Percentiles rank a stretch among this genome's conserved stretches.
Conservation (phyloP, 164 flowering plant species). For the Chimonanthus salicifolius region DNA sequence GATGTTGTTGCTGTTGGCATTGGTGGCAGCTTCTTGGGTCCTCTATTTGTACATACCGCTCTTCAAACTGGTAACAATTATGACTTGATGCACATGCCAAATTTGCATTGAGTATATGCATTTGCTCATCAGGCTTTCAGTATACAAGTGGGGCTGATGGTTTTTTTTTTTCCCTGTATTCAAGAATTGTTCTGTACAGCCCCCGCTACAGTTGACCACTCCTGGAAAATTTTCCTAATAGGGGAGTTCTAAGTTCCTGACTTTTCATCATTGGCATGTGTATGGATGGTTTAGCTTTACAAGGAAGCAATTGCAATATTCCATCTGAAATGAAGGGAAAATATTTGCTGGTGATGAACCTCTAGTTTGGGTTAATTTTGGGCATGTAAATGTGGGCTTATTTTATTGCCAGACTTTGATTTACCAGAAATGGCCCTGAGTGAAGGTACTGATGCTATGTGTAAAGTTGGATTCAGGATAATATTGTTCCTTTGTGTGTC, state of each 20-base stretch:
- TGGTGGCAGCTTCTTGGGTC: conserved; percentile 97
- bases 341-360: background rate
- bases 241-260: background rate
- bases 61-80: conserved; percentile 63
- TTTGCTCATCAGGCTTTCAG: background rate
- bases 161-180: background rate
- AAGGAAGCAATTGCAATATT: background rate
- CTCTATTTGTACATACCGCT: conserved; percentile 96
- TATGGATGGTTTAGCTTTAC: background rate
- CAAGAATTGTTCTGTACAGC: background rate
- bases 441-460: background rate
- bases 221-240: background rate
- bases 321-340: background rate
- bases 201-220: background rate
- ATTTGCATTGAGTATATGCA: background rate
- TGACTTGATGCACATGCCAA: background rate
- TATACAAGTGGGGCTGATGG: background rate
- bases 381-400: background rate
- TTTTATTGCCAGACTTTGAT: background rate
- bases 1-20: conserved; percentile 85
- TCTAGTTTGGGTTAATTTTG: background rate
- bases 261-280: background rate
- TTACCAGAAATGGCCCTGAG: background rate
- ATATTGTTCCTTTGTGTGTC: background rate
- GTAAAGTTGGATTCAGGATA: background rate